Base-by-base conservation (phyloP, 495 filamentous ascomycete species). In the Tuber borchii region DNA sequence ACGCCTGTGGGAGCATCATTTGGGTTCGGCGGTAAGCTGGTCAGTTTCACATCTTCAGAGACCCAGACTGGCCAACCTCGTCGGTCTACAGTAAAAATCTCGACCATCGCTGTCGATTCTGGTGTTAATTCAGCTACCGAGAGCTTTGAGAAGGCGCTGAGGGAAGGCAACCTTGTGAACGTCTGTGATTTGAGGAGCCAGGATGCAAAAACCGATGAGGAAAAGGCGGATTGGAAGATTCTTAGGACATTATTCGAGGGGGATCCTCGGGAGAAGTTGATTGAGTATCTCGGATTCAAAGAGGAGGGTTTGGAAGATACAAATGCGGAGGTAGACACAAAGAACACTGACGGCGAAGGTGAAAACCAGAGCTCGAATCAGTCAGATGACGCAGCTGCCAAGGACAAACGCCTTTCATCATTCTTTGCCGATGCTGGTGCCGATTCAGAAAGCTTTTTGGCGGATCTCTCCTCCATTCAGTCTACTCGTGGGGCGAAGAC, bases 161-260 rank as follows among this genome's bases (percentile, higher is more conserved):
- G 91, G 81, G 89, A 88, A 76, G 93, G 92, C 42, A 91, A 97
- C 83, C 86, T 97, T 22, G 87, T 86, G 8, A 88, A 85, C 74
- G 92, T 99, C 73, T 97, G 93, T 82, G 90, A 95, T 81, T 87
- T 88, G n/a, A 91, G 93, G 76, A 90, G 92, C 65, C 84, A 88
- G 16, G 85, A 88, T 71, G 92, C 94, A 26, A 89, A 88, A 76
- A 92, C 89, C 9, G 95, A 97, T 3, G 92, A 95, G 77, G 95
- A 97, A 83, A 97, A 93, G 87, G 91, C 91, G 20, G 95, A 98
- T 83, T 99, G 95, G 95, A 90, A 91, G 84, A 93, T 97, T 42
- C 91, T 99, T 75, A 90, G 95, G 84, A 92, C 93, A n/a, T 84
- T 98, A 83, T 90, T 93, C 56, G 90, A 93, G 12, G 89, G 89